These are phyloP conservation scores for Cryptomeria japonica DNA, from an alignment of 75 land plant species.

Conservation along the genomic window DNA sequence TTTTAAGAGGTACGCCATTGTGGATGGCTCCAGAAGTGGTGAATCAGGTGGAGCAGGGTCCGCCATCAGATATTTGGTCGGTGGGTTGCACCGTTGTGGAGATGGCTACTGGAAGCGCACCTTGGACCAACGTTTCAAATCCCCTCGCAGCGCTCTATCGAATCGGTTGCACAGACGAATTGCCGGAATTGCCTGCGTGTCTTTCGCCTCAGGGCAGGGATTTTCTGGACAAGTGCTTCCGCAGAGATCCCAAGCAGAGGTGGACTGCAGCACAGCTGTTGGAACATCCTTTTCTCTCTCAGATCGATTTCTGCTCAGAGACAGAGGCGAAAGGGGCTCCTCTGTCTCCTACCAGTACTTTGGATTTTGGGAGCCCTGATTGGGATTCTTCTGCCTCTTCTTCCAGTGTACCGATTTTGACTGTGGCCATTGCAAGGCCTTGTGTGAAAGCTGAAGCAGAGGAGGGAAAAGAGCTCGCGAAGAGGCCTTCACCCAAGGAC, in stretches of 20 bases:
- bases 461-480: neutral
- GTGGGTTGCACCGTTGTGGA: conserved; percentile 43
- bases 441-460: neutral
- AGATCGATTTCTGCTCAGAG: neutral
- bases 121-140: conserved; percentile 26
- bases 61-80: conserved; percentile 47
- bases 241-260: conserved; percentile 33
- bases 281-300: conserved; percentile 21
- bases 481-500: neutral
- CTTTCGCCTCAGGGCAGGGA: conserved; percentile 33
- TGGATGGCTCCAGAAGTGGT: conserved; percentile 48
- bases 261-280: conserved; percentile 35
- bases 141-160: conserved; percentile 18
- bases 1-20: conserved; percentile 33
- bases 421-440: neutral
- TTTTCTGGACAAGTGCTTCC: conserved; percentile 37
- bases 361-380: neutral
- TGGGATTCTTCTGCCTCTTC: neutral
- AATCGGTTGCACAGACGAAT: conserved; percentile 29
- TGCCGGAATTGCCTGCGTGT: conserved; percentile 19
- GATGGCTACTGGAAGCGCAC: conserved; percentile 35
- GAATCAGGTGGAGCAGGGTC: conserved; percentile 22
- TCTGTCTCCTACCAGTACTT: conserved; percentile 6
- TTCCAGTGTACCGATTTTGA: neutral
- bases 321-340: neutral